Conservation (phyloP, 495 filamentous ascomycete species). For the Penicillium maclennaniae region DNA sequence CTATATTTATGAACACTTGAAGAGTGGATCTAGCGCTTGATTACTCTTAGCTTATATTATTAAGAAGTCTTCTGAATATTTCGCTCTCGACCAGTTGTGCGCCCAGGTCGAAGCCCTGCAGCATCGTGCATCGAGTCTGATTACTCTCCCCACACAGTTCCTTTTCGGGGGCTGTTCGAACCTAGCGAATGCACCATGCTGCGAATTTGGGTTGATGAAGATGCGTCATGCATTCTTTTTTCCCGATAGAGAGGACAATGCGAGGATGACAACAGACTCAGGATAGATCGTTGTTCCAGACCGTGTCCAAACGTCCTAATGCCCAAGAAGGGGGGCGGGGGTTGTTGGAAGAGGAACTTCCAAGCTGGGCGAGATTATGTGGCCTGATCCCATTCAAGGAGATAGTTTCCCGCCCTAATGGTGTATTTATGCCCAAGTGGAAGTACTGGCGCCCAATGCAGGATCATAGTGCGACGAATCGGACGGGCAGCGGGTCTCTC, state of each 20-base stretch:
- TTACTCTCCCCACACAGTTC: background rate
- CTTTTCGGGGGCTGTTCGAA: background rate
- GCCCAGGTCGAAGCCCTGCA: conserved; percentile 7
- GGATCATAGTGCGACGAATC: conserved; percentile 19
- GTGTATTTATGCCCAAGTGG: conserved; percentile 22
- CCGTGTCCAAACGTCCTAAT: background rate
- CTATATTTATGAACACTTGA: background rate
- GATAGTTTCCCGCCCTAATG: conserved; percentile 10
- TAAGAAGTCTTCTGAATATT: background rate
- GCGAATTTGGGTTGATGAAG: background rate
- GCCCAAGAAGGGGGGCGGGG: too few relatives aligned
- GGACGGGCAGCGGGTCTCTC: conserved; percentile 23
- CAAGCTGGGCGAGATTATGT: conserved; percentile 1
- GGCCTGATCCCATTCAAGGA: conserved; percentile 13
- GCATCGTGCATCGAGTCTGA: conserved; percentile 3
- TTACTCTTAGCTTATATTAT: background rate
- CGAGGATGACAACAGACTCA: background rate
- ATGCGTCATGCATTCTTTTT: too few relatives aligned
- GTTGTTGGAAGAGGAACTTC: background rate
- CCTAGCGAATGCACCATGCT: background rate
- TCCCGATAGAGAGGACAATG: background rate
- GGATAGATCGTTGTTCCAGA: background rate
- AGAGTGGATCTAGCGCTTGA: too few relatives aligned
- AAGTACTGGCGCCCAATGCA: conserved; percentile 23
- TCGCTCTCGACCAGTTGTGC: background rate